Conservation (phyloP, 768 basidiomycete species). For the Hypholoma fasciculare region DNA sequence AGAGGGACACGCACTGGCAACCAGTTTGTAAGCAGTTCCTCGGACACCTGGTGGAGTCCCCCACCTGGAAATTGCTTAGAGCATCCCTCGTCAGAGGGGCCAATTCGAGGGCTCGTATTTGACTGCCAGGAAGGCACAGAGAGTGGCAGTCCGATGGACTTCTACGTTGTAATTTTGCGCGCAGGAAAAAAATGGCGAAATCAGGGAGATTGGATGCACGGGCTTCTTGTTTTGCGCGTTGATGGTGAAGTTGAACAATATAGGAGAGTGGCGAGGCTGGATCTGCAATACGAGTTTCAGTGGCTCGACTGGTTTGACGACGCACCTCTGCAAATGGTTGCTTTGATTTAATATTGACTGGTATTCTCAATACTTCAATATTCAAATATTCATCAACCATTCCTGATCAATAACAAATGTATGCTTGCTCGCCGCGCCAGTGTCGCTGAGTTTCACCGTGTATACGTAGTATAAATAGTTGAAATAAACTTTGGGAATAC, state of each 20-base stretch:
- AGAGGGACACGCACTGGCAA: not conserved
- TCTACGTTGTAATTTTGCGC: constrained; percentile 5
- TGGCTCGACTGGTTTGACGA: constrained; percentile 11
- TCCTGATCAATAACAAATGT: too few species aligned
- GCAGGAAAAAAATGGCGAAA: constrained; percentile 6
- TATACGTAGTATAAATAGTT: too few species aligned
- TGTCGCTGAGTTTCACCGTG: too few species aligned
- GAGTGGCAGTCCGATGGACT: not conserved
- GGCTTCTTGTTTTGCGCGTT: constrained; percentile 4
- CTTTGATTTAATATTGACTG: not conserved
- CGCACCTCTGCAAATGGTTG: constrained; percentile 1
- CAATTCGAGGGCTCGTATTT: not conserved
- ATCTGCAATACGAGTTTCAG: constrained; percentile 8
- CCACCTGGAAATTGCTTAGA: not conserved
- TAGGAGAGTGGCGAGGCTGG: constrained; percentile 2
- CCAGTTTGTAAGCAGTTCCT: not conserved
- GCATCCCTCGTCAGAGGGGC: not conserved
- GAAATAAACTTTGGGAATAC: too few species aligned
- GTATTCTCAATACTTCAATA: too few species aligned
- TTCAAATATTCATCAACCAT: too few species aligned
- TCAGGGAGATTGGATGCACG: constrained; percentile 10
- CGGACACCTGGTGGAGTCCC: not conserved
- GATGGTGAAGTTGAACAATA: not conserved
- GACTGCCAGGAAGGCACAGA: constrained; percentile 6
- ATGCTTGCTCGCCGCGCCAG: too few species aligned